Conservation (phyloP, 106 monocot genomes). For the Dendrobium officinale region DNA sequence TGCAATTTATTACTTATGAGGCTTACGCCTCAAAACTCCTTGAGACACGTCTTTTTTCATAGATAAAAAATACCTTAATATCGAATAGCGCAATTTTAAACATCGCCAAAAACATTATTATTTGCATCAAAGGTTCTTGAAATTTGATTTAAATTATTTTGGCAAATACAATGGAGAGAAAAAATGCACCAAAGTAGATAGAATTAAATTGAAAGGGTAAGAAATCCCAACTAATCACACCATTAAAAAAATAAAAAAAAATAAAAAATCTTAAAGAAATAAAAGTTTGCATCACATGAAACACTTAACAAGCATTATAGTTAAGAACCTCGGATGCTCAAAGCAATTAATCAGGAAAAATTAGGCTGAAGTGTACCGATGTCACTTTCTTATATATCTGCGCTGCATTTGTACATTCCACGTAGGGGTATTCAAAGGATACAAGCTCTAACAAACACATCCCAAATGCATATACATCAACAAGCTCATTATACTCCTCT, state of each 20-base stretch:
- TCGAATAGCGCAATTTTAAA: too few species aligned
- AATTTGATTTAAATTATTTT: neutral
- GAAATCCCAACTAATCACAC: neutral
- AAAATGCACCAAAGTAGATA: neutral
- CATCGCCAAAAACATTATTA: neutral
- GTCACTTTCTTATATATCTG: constrained; percentile 58
- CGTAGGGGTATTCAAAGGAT: constrained; percentile 58
- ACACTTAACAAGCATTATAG: neutral
- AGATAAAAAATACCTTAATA: too few species aligned
- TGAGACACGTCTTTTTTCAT: too few species aligned
- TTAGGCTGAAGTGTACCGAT: constrained; percentile 11
- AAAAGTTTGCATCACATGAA: neutral
- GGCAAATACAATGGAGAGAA: neutral
- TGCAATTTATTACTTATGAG: too few species aligned
- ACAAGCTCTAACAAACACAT: constrained; percentile 69
- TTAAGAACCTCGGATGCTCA: neutral
- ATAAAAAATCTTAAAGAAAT: neutral
- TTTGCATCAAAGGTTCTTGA: neutral
- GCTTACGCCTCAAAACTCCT: too few species aligned
- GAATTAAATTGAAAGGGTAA: neutral
- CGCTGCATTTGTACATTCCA: constrained; percentile 48
- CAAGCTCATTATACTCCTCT: constrained; percentile 68
- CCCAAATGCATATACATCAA: constrained; percentile 71
- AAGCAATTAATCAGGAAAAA: neutral
- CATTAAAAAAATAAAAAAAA: neutral